Evolutionary conservation across 2,329 filamentous ascomycete species (phyloP).

Genomic region (Xylariaceae sp.): DNA sequence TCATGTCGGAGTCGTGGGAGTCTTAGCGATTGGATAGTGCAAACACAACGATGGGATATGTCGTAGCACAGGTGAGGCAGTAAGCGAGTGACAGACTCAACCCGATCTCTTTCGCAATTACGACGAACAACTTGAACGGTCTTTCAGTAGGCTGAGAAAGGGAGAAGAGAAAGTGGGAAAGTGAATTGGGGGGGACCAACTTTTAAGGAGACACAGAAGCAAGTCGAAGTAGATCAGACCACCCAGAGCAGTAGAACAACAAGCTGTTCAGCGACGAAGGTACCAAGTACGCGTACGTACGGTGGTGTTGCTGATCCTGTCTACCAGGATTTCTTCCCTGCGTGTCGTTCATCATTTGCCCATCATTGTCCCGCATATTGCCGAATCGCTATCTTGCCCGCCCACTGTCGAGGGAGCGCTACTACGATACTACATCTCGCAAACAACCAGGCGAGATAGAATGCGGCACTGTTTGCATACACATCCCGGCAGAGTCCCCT

Average conservation of each 20-base stretch:
- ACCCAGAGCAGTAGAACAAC: neutral
- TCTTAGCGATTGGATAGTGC: constrained; percentile 7
- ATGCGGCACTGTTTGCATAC: neutral
- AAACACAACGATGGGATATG: constrained; percentile 1
- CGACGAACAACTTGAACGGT: constrained; percentile 1
- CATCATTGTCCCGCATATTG: constrained; percentile 9
- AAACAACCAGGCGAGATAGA: constrained; percentile 16
- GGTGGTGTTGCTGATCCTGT: constrained; percentile 1
- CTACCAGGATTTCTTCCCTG: constrained; percentile 9
- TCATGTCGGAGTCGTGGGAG: constrained; percentile 16
- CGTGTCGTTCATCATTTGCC: constrained; percentile 14
- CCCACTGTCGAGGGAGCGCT: neutral
- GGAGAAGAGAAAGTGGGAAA: constrained; percentile 1
- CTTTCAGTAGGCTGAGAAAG: constrained; percentile 4
- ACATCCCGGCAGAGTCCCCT: constrained; percentile 18
- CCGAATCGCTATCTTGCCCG: constrained; percentile 7
- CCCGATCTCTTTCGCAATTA: constrained; percentile 19
- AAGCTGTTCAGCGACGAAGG: constrained; percentile 2
- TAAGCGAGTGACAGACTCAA: constrained; percentile 25
- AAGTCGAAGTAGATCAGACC: too few relatives aligned
- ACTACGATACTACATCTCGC: constrained; percentile 5
- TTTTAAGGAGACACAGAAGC: neutral
- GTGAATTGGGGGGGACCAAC: neutral
- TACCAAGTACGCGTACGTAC: constrained; percentile 5
- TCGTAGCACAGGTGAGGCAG: constrained; percentile 21